Evolutionary conservation across 2,329 filamentous ascomycete genomes (phyloP), one percentile per base, ranked within the genome.

Genomic region (Fusarium pseudoanthophilum): DNA sequence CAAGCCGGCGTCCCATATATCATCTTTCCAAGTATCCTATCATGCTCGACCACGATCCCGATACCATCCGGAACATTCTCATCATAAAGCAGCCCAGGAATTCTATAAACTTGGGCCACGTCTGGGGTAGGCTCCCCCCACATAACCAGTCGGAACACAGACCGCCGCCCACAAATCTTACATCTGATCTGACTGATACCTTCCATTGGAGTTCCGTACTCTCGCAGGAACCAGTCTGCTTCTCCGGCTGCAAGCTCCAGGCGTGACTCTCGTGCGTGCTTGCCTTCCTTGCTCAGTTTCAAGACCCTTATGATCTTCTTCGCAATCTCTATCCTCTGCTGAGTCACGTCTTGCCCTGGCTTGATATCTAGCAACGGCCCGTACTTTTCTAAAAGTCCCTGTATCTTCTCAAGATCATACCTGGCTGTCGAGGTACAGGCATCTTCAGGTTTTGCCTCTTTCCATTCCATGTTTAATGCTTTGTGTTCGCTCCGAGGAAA

Each of bases 351-450:
- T 53, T 37, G 18, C 18, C n/a, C 49, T 26, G 9, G n/a, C 16
- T 4, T 3, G 2, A 28, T 16, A 10, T 28, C 32, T 11, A 53
- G n/a, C 14, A 53, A 53, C 5, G 18, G 24, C 7, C 18, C 49
- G 4, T 26, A 37, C 7, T 11, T 53, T 16, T 53, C 24, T 8
- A 53, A 20, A 3, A 21, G 18, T 11, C 24, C 32, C 7, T 9
- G 32, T 13, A 53, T 15, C 32, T 53, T 53, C 15, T 53, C n/a
- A 2, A 21, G 7, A 6, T 53, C 24, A 15, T 26, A 9, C 14
- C 1, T 26, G 1, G 8, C 11, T 2, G 10, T 24, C 4, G 24
- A 21, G 0, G 4, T 8, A 37, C 18, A 21, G 0, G 0, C 1
- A 26, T 9, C 18, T 11, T 4, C 32, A 9, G 7, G 0, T 2